Conservation (phyloP, 1,139 yeast genomes). For the Meyerozyma elateridarum region DNA sequence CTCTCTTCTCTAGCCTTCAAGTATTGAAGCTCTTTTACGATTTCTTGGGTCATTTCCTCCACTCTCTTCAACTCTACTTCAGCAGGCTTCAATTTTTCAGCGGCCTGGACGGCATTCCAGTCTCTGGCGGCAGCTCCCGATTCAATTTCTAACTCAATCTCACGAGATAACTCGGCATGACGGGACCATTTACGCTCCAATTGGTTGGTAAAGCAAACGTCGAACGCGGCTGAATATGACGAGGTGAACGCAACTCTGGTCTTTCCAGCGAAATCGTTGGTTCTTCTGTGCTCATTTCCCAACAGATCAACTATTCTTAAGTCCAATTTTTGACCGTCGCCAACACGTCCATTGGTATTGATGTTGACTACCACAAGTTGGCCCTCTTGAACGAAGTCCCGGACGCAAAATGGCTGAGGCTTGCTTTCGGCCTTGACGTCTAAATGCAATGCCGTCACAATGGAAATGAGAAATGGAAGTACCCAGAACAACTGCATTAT, state of each 20-base stretch:
- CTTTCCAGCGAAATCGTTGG: slow-evolving; percentile 61
- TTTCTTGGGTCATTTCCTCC: slow-evolving; percentile 79
- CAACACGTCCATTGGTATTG: slow-evolving; percentile 63
- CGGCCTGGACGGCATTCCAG: slow-evolving; percentile 92
- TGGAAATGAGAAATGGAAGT: slow-evolving; percentile 15
- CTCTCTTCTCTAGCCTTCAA: slow-evolving; percentile 83
- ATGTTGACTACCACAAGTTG: slow-evolving; percentile 83
- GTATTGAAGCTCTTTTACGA: slow-evolving; percentile 72
- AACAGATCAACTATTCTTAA: slow-evolving; percentile 58
- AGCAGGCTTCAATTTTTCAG: slow-evolving; percentile 87
- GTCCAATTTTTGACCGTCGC: slow-evolving; percentile 81
- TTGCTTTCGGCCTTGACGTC: slow-evolving; percentile 34
- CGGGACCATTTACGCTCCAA: slow-evolving; percentile 33
- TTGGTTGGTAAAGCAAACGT: slow-evolving; percentile 80
- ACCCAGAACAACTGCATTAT: slow-evolving; percentile 7
- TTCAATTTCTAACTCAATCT: slow-evolving; percentile 85
- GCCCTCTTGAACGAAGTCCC: slow-evolving; percentile 82
- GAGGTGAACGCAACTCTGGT: slow-evolving; percentile 78
- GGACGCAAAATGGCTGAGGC: slow-evolving; percentile 59
- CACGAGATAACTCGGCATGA: slow-evolving; percentile 38
- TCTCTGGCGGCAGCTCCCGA: slow-evolving; percentile 97
- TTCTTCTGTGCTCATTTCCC: slow-evolving; percentile 68
- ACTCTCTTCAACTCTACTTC: slow-evolving; percentile 85
- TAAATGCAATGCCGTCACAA: slow-evolving; percentile 32
- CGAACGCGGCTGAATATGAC: slow-evolving; percentile 78